Percentiles rank a stretch among this genome's conserved stretches.
Conservation (phyloP, 495 filamentous ascomycete genomes). For the Lasiosphaeria ovina region DNA sequence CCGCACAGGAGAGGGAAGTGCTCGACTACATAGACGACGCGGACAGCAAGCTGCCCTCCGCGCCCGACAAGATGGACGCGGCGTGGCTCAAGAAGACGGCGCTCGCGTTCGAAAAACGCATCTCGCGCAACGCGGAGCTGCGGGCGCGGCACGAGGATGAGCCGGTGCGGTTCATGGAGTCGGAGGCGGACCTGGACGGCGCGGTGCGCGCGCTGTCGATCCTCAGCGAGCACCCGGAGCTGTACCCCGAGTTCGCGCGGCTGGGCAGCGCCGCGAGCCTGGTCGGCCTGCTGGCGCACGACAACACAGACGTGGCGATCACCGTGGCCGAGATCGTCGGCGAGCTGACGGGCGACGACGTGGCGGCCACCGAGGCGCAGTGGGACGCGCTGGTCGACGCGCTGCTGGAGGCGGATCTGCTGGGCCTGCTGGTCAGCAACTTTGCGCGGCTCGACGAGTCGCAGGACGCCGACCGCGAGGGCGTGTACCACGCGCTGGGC, state of each 20-base stretch:
- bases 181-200: conserved; percentile 86
- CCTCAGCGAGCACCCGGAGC: conserved; percentile 78
- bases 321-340: conserved; percentile 85
- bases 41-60: conserved; percentile 42
- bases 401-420: conserved; percentile 76
- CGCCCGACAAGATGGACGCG: conserved; percentile 73
- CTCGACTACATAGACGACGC: conserved; percentile 78
- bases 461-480: conserved; percentile 73
- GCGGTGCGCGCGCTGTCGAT: conserved; percentile 87
- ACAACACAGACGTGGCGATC: conserved; percentile 97
- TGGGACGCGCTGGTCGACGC: conserved; percentile 81
- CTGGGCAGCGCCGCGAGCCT: conserved; percentile 74
- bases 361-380: conserved; percentile 76
- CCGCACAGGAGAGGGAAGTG: conserved; percentile 74
- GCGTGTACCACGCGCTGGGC: conserved; percentile 81
- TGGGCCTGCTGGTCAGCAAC: conserved; percentile 81
- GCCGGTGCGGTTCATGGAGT: conserved; percentile 71
- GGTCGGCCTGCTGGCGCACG: conserved; percentile 81
- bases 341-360: conserved; percentile 94
- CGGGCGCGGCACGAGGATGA: conserved; percentile 83
- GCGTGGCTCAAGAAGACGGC: conserved; percentile 81
- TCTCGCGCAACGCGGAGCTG: conserved; percentile 88
- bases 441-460: conserved; percentile 77
- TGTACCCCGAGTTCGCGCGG: conserved; percentile 80
- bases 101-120: conserved; percentile 85